Base-by-base conservation (phyloP, 345 rosid genomes). In the Crucihimalaya himalaica region DNA sequence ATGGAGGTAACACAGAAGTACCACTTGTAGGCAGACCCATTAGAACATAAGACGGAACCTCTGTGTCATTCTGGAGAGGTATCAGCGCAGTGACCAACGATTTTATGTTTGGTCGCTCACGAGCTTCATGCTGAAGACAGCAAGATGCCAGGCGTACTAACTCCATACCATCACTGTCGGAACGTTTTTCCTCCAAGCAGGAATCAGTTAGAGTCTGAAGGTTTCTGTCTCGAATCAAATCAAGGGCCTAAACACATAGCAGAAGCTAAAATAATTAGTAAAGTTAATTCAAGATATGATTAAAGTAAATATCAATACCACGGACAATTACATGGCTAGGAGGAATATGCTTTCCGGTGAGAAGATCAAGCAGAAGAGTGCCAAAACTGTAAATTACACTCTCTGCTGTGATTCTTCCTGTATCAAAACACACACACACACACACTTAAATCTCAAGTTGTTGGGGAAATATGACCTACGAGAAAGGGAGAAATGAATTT, bases 281-380 rank as follows among this genome's bases (percentile, higher is more conserved):
- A 19, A 11, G 59, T 27, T 66, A 57, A 23, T 12, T 21, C 35
- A 21, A 34, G 25, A 59, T 61, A 51, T 4, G 19, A 14, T 47
- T 12, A 5, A 2, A 12, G 63, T 29, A 67, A 35, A 35, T 35
- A 35, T 12, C 9, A 35, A 68, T 60, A 51, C 48, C 29, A 45
- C 25, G 52, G 62, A 39, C 70, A 81, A 89, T 86, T 81, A 93
- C 98, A 74, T 90, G 98, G 81, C 97, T 84, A 6, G 96, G 97
- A 83, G 98, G 94, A 83, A 93, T 93, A 83, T 93, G 98, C 75
- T 90, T 93, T 74, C 98, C 98, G 34, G 96, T 89, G 42, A 93
- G 89, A 79, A 93, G 97, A 78, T 93, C 98, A 69, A 93, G 79
- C 83, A 93, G 82, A 61, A 93, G 89, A 68, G 88, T 91, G 70